phyloP scores from a whole-genome alignment of 2,329 filamentous ascomycete species.

The Whalleya microplaca region DNA sequence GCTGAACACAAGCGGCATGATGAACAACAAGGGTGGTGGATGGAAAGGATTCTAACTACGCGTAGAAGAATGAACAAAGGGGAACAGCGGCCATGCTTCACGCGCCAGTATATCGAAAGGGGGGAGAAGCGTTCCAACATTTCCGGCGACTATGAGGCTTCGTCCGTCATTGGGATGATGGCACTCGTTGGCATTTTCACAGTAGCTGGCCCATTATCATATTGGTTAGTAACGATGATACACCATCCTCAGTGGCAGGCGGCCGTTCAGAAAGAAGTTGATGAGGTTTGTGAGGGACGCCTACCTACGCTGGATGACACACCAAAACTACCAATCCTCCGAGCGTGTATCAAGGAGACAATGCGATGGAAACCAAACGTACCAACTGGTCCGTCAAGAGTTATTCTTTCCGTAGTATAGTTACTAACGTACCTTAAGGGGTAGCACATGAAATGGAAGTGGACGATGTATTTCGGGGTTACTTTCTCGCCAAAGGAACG shows the following conservation, averaged over 20 bases:
- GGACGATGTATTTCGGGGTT: slow-evolving; percentile 53
- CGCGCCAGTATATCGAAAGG: slow-evolving; percentile 46
- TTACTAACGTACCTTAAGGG: slow-evolving; percentile 36
- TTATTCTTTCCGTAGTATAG: not conserved
- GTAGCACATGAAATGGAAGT: slow-evolving; percentile 55
- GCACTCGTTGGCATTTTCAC: slow-evolving; percentile 44
- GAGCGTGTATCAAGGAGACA: slow-evolving; percentile 51
- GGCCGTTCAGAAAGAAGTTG: slow-evolving; percentile 49
- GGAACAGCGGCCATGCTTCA: slow-evolving; percentile 46
- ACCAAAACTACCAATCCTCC: slow-evolving; percentile 46
- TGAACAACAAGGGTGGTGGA: slow-evolving; percentile 56
- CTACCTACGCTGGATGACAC: slow-evolving; percentile 48
- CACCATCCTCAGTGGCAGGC: slow-evolving; percentile 52
- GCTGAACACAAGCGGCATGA: slow-evolving; percentile 57
- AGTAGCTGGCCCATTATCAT: slow-evolving; percentile 41
- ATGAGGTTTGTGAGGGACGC: slow-evolving; percentile 46
- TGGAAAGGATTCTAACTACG: slow-evolving; percentile 47
- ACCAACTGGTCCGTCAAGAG: slow-evolving; percentile 37
- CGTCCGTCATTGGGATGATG: slow-evolving; percentile 42
- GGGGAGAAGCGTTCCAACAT: slow-evolving; percentile 34
- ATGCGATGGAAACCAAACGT: slow-evolving; percentile 53
- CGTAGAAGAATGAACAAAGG: slow-evolving; percentile 45
- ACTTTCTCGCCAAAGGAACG: slow-evolving; percentile 53
- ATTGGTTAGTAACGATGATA: slow-evolving; percentile 49
- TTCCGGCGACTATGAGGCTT: slow-evolving; percentile 38